These are phyloP conservation scores for Amauroascus niger DNA, from an alignment of 2,329 filamentous ascomycete genomes.

Conservation along the genomic window DNA sequence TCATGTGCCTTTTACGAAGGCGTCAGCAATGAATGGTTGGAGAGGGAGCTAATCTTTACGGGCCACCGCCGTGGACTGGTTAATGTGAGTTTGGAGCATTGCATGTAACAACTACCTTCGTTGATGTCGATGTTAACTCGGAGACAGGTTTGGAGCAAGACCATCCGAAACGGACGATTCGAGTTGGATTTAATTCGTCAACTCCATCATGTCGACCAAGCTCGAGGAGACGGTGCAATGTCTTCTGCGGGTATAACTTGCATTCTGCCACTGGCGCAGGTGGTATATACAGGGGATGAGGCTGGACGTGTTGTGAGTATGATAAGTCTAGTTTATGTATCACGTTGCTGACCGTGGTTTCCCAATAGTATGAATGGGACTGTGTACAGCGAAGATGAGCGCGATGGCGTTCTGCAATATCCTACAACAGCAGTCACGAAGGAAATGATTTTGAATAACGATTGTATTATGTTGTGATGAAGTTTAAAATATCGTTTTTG, in stretches of 20 bases:
- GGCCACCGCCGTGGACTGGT: conserved; percentile 77
- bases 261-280: conserved; percentile 69
- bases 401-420: neutral
- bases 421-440: neutral
- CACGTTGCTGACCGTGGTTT: neutral
- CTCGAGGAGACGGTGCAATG: conserved; percentile 50
- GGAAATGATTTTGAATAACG: conserved; percentile 1
- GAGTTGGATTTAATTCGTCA: conserved; percentile 67
- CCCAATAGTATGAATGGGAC: conserved; percentile 48
- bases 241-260: conserved; percentile 65
- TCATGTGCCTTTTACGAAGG: conserved; percentile 91
- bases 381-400: conserved; percentile 43
- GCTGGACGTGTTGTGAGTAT: conserved; percentile 73
- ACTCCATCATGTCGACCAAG: conserved; percentile 67
- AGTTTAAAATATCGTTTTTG: neutral
- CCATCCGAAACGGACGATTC: conserved; percentile 56
- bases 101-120: neutral
- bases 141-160: conserved; percentile 47
- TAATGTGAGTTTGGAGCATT: conserved; percentile 44
- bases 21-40: conserved; percentile 79
- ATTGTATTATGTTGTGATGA: neutral
- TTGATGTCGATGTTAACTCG: neutral
- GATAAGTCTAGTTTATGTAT: neutral
- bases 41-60: conserved; percentile 76
- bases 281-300: conserved; percentile 90